Base-by-base conservation (phyloP, 2,329 filamentous ascomycete genomes). In the Neospermospora avenae region DNA sequence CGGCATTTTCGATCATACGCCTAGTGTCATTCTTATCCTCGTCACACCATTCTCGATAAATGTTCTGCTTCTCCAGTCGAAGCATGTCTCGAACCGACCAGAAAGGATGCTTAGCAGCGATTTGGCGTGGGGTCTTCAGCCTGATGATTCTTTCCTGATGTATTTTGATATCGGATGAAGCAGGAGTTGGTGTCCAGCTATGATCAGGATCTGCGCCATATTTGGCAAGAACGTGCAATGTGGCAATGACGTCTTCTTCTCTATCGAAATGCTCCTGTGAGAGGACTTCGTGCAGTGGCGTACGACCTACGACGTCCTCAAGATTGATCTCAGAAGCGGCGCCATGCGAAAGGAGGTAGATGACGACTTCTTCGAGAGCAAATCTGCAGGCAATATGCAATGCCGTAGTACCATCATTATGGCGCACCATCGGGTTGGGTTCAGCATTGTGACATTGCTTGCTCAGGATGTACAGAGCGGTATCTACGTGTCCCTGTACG, bases 241-340 rank as follows among this genome's bases (percentile, higher is more conserved):
- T 58, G 3, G 10, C 45, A 20, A 35, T 35, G 0, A 44, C 24
- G 8, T 37, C 46, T 4, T 51, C 5, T 8, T 58, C 45, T 7
- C 56, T 13, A 2, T 37, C 57, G 1, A 41, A 35, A 8, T 24
- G 14, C 4, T 31, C 24, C 28, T 54, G 42, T 1, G n/a, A 46
- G 61, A 68, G 64, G 54, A 69, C 16, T 28, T 58, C 56, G 16
- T 58, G 56, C n/a, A 58, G 28, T 6, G 56, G 35, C 3, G 56
- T 58, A 24, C 37, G 46, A 10, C 56, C 56, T 4, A 20, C 24
- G 1, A 24, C 35, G 52, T 58, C 56, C 25, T 51, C 46, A 2
- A n/a, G 34, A 25, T 58, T 44, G 25, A 52, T 48, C 10, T 58
- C 34, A 3, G 13, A 4, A 3, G 1, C 28, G 8, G 37, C 37